Evolutionary conservation across 2,329 filamentous ascomycete species (phyloP).

Genomic region (Monosporascus sp.): DNA sequence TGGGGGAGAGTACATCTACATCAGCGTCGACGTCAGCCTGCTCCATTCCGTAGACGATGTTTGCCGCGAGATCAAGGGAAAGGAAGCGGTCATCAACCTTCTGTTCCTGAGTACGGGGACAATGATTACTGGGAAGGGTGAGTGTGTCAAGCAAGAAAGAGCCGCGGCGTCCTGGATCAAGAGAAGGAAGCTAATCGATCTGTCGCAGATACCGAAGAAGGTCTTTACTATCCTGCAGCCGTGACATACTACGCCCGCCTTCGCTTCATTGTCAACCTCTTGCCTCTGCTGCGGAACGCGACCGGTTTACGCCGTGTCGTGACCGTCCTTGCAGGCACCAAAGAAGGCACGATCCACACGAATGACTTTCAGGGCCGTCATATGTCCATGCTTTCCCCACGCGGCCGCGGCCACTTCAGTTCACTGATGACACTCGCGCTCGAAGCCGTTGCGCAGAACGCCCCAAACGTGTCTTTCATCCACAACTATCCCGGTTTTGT

Average conservation of each 20-base stretch:
- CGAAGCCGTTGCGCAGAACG: neutral
- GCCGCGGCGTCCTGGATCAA: too few relatives aligned
- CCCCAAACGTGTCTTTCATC: too few relatives aligned
- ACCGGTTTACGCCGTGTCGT: conserved; percentile 46
- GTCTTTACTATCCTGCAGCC: conserved; percentile 45
- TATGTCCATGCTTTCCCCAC: conserved; percentile 28
- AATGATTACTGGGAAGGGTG: neutral
- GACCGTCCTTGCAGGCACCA: conserved; percentile 47
- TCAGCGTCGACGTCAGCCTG: conserved; percentile 39
- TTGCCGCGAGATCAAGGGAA: conserved; percentile 43
- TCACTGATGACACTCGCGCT: conserved; percentile 19
- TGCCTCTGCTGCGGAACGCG: conserved; percentile 47
- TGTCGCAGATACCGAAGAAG: conserved; percentile 48
- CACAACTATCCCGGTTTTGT: too few relatives aligned
- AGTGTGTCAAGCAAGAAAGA: too few relatives aligned
- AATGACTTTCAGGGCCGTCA: conserved; percentile 39
- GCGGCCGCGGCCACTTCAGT: conserved; percentile 38
- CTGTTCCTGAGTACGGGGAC: conserved; percentile 32
- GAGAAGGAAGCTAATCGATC: too few relatives aligned
- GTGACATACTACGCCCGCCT: conserved; percentile 54
- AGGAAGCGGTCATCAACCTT: conserved; percentile 48
- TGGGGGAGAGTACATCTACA: conserved; percentile 39
- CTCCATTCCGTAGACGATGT: conserved; percentile 43
- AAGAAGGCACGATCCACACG: conserved; percentile 43
- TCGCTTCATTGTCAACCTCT: conserved; percentile 51